These are phyloP conservation scores for Pisolithus sp. DNA, from an alignment of 768 basidiomycete species.

Conservation along the genomic window DNA sequence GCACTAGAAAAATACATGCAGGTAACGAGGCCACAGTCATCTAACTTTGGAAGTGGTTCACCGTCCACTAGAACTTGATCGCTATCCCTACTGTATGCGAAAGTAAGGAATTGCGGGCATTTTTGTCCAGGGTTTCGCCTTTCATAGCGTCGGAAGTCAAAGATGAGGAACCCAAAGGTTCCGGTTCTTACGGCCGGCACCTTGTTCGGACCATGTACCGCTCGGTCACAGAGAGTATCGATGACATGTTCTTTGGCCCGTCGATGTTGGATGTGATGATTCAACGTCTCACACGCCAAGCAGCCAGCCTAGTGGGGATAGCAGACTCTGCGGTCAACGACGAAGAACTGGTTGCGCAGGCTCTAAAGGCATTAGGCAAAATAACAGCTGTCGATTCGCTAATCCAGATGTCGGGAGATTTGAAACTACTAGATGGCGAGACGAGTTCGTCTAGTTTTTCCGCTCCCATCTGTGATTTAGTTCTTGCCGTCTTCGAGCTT, in stretches of 20 bases:
- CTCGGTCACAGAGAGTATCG: conserved; percentile 89
- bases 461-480: conserved; percentile 87
- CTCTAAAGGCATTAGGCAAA: conserved; percentile 65
- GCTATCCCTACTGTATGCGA: conserved; percentile 71
- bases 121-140: conserved; percentile 84
- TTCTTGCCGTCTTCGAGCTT: conserved; percentile 90
- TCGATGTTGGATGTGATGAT: conserved; percentile 96
- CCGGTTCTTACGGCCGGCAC: conserved; percentile 59
- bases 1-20: conserved; percentile 89
- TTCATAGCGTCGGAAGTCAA: conserved; percentile 55
- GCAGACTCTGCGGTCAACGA: conserved; percentile 73
- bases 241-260: conserved; percentile 95
- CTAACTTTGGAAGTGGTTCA: conserved; percentile 4
- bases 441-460: conserved; percentile 86
- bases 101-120: conserved; percentile 73
- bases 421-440: conserved; percentile 81
- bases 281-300: conserved; percentile 82
- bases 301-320: conserved; percentile 82
- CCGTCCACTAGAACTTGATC: conserved; percentile 52
- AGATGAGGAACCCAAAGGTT: conserved; percentile 34
- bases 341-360: conserved; percentile 80
- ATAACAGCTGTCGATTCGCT: conserved; percentile 60
- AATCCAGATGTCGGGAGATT: conserved; percentile 66
- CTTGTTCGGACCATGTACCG: conserved; percentile 85
- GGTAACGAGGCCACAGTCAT: conserved; percentile 38